phyloP scores from a whole-genome alignment of 2,329 filamentous ascomycete genomes.

The Microdochium bolleyi region DNA sequence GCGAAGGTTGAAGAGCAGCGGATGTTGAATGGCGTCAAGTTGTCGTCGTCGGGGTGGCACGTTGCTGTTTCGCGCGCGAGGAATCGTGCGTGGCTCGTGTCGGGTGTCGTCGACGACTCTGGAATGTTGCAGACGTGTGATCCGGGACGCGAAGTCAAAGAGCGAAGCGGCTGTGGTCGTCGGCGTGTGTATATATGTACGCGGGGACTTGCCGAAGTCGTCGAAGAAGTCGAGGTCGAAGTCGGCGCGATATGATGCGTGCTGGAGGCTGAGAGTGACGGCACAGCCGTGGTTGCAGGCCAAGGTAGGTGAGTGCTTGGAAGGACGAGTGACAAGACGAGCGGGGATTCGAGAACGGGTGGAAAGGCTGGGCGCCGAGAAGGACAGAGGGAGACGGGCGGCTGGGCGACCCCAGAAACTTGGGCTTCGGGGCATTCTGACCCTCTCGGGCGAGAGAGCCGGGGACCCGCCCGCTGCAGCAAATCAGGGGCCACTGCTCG shows the following conservation, averaged over 20 bases:
- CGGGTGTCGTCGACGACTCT: not conserved
- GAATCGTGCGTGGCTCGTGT: not conserved
- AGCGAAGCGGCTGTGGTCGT: too few relatives aligned
- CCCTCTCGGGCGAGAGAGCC: too few relatives aligned
- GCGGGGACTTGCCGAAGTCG: too few relatives aligned
- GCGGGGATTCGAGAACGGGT: not conserved
- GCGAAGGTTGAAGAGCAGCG: too few relatives aligned
- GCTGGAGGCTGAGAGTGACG: too few relatives aligned
- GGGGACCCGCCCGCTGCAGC: too few relatives aligned
- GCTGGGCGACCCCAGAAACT: not conserved
- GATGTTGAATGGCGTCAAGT: not conserved
- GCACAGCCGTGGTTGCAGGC: not conserved
- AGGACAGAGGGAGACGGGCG: not conserved
- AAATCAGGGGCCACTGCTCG: too few relatives aligned
- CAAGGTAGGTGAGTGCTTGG: not conserved
- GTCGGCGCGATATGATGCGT: too few relatives aligned
- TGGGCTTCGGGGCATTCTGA: too few relatives aligned
- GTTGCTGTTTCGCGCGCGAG: not conserved
- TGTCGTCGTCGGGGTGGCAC: not conserved
- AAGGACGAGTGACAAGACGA: not conserved
- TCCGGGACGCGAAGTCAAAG: too few relatives aligned
- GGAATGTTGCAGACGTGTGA: not conserved
- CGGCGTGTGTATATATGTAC: too few relatives aligned
- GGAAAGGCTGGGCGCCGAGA: not conserved
- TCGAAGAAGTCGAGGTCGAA: too few relatives aligned